phyloP scores from a whole-genome alignment of 345 rosid species.

The Hypericum androsaemum region DNA sequence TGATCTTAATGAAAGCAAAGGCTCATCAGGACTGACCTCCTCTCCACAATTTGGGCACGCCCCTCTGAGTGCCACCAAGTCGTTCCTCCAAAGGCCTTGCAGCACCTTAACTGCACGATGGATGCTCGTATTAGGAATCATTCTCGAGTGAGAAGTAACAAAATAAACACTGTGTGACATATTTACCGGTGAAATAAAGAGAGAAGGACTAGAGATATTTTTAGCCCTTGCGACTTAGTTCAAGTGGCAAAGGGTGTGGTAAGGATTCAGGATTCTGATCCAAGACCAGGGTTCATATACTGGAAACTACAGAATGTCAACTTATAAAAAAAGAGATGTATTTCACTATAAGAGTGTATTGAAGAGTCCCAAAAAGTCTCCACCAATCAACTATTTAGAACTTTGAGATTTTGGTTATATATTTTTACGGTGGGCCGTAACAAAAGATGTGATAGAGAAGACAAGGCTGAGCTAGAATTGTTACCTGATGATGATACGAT shows the following conservation, averaged over 20 bases:
- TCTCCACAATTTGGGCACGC: slow-evolving; percentile 95
- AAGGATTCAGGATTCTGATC: too few relatives aligned
- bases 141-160: background rate
- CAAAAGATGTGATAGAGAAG: background rate
- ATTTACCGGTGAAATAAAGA: background rate
- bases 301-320: too few relatives aligned
- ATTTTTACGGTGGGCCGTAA: background rate
- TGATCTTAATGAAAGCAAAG: background rate
- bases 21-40: slow-evolving; percentile 49
- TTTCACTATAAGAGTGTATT: too few relatives aligned
- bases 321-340: too few relatives aligned
- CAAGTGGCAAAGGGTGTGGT: too few relatives aligned
- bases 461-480: background rate
- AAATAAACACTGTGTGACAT: background rate
- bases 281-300: too few relatives aligned
- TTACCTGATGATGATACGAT: slow-evolving; percentile 76
- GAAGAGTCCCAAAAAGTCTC: too few relatives aligned
- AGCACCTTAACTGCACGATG: slow-evolving; percentile 64
- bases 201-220: background rate
- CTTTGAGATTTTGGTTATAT: background rate
- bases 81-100: slow-evolving; percentile 79
- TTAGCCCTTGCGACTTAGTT: too few relatives aligned
- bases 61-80: slow-evolving; percentile 79
- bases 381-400: background rate
- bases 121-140: background rate